These are phyloP conservation scores for Actinomortierella ambigua DNA, from an alignment of 371 early-diverging fungal genomes.

Conservation along the genomic window DNA sequence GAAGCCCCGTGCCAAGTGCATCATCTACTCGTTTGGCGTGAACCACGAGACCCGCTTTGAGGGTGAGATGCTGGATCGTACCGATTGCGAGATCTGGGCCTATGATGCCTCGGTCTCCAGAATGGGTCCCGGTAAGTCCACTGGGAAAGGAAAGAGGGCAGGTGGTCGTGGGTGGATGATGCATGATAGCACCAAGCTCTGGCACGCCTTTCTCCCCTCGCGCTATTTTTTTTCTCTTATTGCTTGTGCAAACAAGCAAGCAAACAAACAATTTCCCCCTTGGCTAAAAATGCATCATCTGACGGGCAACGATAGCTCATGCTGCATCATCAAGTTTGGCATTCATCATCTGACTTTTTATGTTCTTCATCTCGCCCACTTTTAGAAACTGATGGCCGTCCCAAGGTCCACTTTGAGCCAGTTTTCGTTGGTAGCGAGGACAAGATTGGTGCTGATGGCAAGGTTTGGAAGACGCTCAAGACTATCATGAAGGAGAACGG, in stretches of 20 bases:
- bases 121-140: slow-evolving; percentile 32
- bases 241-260: neutral
- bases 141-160: too few species aligned
- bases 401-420: neutral
- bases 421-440: neutral
- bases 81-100: slow-evolving; percentile 32
- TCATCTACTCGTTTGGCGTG: slow-evolving; percentile 40
- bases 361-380: neutral
- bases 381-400: neutral
- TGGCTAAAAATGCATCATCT: neutral
- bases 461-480: neutral
- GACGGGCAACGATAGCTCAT: slow-evolving; percentile 6
- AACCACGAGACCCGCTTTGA: slow-evolving; percentile 42
- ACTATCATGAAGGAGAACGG: slow-evolving; percentile 1
- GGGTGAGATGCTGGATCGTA: slow-evolving; percentile 40
- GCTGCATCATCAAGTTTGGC: slow-evolving; percentile 5
- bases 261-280: too few species aligned
- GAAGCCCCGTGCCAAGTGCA: slow-evolving; percentile 35
- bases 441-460: neutral
- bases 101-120: slow-evolving; percentile 32
- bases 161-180: too few species aligned
- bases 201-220: neutral
- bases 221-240: slow-evolving; percentile 1
- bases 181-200: too few species aligned
- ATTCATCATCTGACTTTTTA: neutral